These are phyloP conservation scores for Phytophthora hibernalis DNA, from an alignment of 352 stramenopile species.

Conservation along the genomic window DNA sequence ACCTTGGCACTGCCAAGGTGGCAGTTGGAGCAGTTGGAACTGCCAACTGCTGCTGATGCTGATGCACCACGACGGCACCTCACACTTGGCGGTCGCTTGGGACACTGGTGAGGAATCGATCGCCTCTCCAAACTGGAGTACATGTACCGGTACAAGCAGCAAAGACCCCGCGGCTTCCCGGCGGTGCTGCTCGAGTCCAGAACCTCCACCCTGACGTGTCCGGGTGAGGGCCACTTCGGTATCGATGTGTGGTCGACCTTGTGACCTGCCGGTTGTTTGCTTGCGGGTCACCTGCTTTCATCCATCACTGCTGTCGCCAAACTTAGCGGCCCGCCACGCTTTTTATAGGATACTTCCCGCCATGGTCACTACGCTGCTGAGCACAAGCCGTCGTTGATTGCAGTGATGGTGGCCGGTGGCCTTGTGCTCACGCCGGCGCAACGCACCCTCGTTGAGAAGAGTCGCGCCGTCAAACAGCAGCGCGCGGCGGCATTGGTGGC, in stretches of 20 bases:
- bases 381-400: conserved; percentile 3
- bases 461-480: conserved; percentile 47
- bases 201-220: conserved; percentile 9
- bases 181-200: conserved; percentile 8
- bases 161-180: conserved; percentile 21
- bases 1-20: too few relatives aligned
- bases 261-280: neutral
- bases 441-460: conserved; percentile 61
- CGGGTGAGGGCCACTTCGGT: neutral
- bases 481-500: conserved; percentile 46
- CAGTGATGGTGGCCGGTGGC: conserved; percentile 21
- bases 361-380: neutral
- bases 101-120: conserved; percentile 22
- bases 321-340: conserved; percentile 15
- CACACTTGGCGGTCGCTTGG: conserved; percentile 1
- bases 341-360: conserved; percentile 22
- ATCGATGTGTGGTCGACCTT: conserved; percentile 9
- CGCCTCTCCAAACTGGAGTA: too few relatives aligned
- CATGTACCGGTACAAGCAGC: too few relatives aligned
- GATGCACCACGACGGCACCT: conserved; percentile 2
- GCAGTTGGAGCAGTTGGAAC: too few relatives aligned
- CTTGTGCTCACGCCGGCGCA: conserved; percentile 62
- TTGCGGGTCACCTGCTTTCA: neutral
- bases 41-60: too few relatives aligned
- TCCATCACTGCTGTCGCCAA: conserved; percentile 6